Evolutionary conservation across 2,329 filamentous ascomycete species (phyloP), one percentile per base, ranked within the genome.

Genomic region (Trichoderma cornu-damae): DNA sequence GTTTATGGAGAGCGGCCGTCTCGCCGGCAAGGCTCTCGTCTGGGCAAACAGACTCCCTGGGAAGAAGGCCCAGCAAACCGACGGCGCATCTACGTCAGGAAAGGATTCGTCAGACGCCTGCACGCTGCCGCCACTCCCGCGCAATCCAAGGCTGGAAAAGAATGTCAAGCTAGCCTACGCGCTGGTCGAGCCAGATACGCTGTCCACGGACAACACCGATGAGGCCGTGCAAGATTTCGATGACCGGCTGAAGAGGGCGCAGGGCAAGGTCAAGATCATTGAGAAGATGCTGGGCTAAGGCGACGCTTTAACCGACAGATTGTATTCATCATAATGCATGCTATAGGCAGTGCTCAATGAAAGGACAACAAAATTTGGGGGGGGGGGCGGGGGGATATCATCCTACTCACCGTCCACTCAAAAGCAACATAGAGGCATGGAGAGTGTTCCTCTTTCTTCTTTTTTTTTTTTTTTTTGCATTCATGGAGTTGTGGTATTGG

Each of bases 151-250:
- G 30, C 75, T 96, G 6, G 79, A 81, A 57, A 93, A 88, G 72
- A 92, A 97, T 67, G 74, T 96, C 57, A 78, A 81, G 30, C 81
- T 84, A 6, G 77, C 97, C 8, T 86, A 90, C 61, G 86, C 87
- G 22, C 77, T 96, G 12, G 85, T 90, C 3, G 90, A 96, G 69
- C 86, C 87, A 0, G 84, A 85, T 4, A 93, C 85, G 1, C 73
- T 96, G 42, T 85, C 86, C 14, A 92, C 86, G 18, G 80, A 86
- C 59, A 99, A 99, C 68, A 87, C 83, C 4, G 93, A 97, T 68
- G 90, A 96, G 46, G 86, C 87, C 0, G 91, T 99, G 20, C 87
- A 88, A 50, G 92, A 96, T 66, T 92, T 96, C 67, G 94, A 99
- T 66, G 90, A 96, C 69, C 80, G 92, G 11, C 69, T 96, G 37